Conservation (phyloP, 495 filamentous ascomycete species). For the Aspergillus asperescens region DNA sequence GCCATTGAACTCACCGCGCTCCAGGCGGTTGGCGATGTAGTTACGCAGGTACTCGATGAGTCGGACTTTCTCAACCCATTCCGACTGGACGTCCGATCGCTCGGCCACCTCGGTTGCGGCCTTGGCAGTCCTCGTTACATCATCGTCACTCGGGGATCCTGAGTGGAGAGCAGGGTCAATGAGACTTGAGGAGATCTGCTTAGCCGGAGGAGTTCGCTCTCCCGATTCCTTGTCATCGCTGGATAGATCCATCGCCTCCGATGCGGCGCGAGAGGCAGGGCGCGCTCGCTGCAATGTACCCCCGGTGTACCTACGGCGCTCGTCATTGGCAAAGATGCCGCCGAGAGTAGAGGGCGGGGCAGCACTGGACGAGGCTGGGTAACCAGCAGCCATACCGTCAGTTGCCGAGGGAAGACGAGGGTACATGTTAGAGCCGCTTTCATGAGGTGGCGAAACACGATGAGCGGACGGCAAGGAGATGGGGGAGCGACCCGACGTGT, state of each 20-base stretch:
- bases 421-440: slow-evolving; percentile 67
- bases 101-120: slow-evolving; percentile 44
- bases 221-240: slow-evolving; percentile 45
- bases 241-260: slow-evolving; percentile 53
- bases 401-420: slow-evolving; percentile 75
- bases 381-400: slow-evolving; percentile 49
- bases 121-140: slow-evolving; percentile 41
- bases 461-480: slow-evolving; percentile 52
- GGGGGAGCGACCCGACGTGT: slow-evolving; percentile 82
- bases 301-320: slow-evolving; percentile 80
- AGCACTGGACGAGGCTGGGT: slow-evolving; percentile 58
- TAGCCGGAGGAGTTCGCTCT: slow-evolving; percentile 41
- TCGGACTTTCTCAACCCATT: slow-evolving; percentile 80
- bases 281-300: slow-evolving; percentile 76
- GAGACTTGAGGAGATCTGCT: slow-evolving; percentile 44
- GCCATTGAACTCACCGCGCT: slow-evolving; percentile 55
- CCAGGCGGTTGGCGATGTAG: slow-evolving; percentile 59
- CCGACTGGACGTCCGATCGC: slow-evolving; percentile 66
- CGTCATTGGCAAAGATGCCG: slow-evolving; percentile 71
- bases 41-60: slow-evolving; percentile 69
- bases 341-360: slow-evolving; percentile 74
- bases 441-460: slow-evolving; percentile 61
- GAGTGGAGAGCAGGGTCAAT: slow-evolving; percentile 51
- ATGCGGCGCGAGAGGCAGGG: slow-evolving; percentile 35
- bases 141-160: slow-evolving; percentile 33